Conservation (phyloP, 176 grass and related monocot genomes). For the Zizania latifolia region DNA sequence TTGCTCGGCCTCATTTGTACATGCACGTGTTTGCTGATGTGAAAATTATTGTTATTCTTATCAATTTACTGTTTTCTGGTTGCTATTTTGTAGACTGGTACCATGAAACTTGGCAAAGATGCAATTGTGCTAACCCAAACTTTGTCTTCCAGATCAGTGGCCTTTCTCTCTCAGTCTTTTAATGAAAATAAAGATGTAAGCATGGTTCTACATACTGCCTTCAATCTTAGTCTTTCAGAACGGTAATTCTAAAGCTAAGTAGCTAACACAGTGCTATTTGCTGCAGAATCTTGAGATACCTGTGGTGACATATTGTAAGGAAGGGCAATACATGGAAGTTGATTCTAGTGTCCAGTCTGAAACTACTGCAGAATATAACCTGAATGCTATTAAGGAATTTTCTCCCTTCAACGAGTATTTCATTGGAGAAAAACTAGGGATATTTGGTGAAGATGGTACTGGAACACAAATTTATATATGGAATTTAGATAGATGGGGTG, state of each 20-base stretch:
- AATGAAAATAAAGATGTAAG: slow-evolving; percentile 74
- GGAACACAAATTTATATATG: slow-evolving; percentile 87
- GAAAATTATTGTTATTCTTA: background rate
- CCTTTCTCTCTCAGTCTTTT: slow-evolving; percentile 81
- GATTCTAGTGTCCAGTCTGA: slow-evolving; percentile 73
- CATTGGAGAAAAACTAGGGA: slow-evolving; percentile 66
- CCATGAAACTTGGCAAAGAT: slow-evolving; percentile 95
- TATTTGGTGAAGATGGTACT: slow-evolving; percentile 62
- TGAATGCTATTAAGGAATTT: slow-evolving; percentile 70
- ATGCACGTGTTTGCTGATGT: background rate
- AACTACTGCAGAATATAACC: slow-evolving; percentile 50
- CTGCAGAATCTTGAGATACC: slow-evolving; percentile 89
- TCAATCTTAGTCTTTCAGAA: background rate
- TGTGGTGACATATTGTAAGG: slow-evolving; percentile 64
- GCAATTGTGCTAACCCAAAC: slow-evolving; percentile 86
- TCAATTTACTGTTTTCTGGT: background rate
- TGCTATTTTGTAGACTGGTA: slow-evolving; percentile 60
- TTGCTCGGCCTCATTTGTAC: background rate
- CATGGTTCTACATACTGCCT: background rate
- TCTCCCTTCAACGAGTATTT: slow-evolving; percentile 92
- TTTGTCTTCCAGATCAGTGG: slow-evolving; percentile 59
- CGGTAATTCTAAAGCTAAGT: background rate
- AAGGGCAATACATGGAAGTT: slow-evolving; percentile 79
- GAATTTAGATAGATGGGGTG: slow-evolving; percentile 91
- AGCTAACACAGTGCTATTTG: slow-evolving; percentile 5